These are phyloP conservation scores for Begonia peltatifolia DNA, from an alignment of 306 rosid species.

Conservation along the genomic window DNA sequence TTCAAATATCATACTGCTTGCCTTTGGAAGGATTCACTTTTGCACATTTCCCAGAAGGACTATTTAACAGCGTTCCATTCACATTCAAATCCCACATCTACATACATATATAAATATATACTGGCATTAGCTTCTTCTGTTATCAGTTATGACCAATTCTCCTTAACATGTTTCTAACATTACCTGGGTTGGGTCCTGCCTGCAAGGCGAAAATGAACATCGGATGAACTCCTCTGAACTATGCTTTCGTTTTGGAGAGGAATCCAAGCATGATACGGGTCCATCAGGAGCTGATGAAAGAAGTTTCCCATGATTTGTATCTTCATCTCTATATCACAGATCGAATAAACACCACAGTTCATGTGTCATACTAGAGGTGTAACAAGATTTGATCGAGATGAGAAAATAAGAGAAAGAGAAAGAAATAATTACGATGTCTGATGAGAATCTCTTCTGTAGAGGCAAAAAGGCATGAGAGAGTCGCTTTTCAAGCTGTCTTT, in stretches of 20 bases:
- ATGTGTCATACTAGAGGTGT: background rate
- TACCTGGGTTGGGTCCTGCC: constrained; percentile 70
- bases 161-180: too few species aligned
- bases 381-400: constrained; percentile 5
- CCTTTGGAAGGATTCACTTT: constrained; percentile 40
- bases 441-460: constrained; percentile 44
- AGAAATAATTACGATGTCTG: constrained; percentile 1
- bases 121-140: too few species aligned
- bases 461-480: constrained; percentile 44
- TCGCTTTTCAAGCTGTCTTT: constrained; percentile 61
- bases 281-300: constrained; percentile 33
- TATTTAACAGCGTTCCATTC: constrained; percentile 66
- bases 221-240: constrained; percentile 44
- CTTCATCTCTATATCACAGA: constrained; percentile 27
- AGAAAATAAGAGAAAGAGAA: constrained; percentile 10
- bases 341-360: background rate
- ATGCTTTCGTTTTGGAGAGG: constrained; percentile 48
- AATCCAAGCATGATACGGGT: constrained; percentile 50
- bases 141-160: too few species aligned
- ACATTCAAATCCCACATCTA: constrained; percentile 65
- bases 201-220: constrained; percentile 65
- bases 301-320: constrained; percentile 45
- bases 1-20: constrained; percentile 1
- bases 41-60: constrained; percentile 69
- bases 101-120: background rate